Percentiles rank a stretch among this genome's conserved stretches.
phyloP scores from a whole-genome alignment of 495 filamentous ascomycete species.

The Aspergillus nidulans region DNA sequence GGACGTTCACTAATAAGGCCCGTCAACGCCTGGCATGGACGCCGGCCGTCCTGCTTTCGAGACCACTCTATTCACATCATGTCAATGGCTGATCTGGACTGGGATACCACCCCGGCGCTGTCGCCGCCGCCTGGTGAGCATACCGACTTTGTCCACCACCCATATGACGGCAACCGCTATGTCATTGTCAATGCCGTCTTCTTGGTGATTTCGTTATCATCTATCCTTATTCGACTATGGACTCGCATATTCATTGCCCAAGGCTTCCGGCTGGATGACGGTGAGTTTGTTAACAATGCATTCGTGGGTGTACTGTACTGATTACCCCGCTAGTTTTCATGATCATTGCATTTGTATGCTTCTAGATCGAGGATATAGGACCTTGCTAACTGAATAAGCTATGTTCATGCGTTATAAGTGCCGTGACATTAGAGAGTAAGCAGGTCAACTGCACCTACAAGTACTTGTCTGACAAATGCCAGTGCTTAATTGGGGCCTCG shows the following conservation, averaged over 20 bases:
- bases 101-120: conserved; percentile 22
- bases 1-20: background rate
- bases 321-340: conserved; percentile 21
- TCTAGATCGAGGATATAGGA: background rate
- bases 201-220: conserved; percentile 25
- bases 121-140: conserved; percentile 28
- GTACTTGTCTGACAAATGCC: background rate
- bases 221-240: conserved; percentile 32
- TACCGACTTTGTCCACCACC: conserved; percentile 33
- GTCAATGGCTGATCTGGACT: conserved; percentile 11
- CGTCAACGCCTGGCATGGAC: background rate
- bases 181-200: conserved; percentile 28
- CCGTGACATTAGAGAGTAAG: conserved; percentile 27
- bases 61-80: conserved; percentile 6
- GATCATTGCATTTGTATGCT: conserved; percentile 27
- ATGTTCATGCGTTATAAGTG: conserved; percentile 25
- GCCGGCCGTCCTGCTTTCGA: background rate
- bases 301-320: background rate
- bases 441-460: background rate
- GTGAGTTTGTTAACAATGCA: conserved; percentile 22
- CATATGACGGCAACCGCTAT: conserved; percentile 18
- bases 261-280: conserved; percentile 37
- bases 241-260: conserved; percentile 32
- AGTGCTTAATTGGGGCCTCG: conserved; percentile 17
- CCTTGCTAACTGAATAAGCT: conserved; percentile 11